These are phyloP conservation scores for Cladophialophora exuberans DNA, from an alignment of 2,329 filamentous ascomycete species.

Conservation along the genomic window DNA sequence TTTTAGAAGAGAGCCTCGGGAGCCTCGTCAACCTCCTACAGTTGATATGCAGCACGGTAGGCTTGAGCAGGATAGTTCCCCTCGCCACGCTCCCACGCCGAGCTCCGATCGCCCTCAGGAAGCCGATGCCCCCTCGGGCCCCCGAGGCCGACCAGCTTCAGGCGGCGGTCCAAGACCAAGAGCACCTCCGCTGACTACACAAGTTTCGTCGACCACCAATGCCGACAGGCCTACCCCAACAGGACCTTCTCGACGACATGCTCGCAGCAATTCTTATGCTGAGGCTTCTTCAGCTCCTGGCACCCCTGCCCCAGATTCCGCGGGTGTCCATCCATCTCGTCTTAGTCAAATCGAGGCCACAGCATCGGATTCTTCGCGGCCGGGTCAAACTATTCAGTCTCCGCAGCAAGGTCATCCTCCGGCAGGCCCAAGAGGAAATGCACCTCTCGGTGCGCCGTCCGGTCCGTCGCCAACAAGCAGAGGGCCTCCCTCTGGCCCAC, in stretches of 20 bases:
- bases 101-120: slow-evolving; percentile 46
- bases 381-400: slow-evolving; percentile 29
- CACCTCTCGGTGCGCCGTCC: slow-evolving; percentile 40
- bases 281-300: slow-evolving; percentile 36
- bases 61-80: slow-evolving; percentile 44
- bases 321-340: slow-evolving; percentile 59
- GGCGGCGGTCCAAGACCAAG: slow-evolving; percentile 28
- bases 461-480: slow-evolving; percentile 42
- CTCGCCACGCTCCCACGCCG: slow-evolving; percentile 40
- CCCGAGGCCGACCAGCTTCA: slow-evolving; percentile 43
- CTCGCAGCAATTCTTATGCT: slow-evolving; percentile 41
- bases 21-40: slow-evolving; percentile 27
- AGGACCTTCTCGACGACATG: slow-evolving; percentile 46
- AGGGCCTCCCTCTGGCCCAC: slow-evolving; percentile 42
- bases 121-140: slow-evolving; percentile 58
- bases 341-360: slow-evolving; percentile 45
- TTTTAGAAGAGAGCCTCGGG: slow-evolving; percentile 22
- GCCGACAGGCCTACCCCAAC: slow-evolving; percentile 48
- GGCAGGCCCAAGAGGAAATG: slow-evolving; percentile 44
- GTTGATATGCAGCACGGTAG: slow-evolving; percentile 52
- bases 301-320: slow-evolving; percentile 41
- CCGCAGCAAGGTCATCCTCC: slow-evolving; percentile 38
- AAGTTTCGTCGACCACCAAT: slow-evolving; percentile 26
- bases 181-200: slow-evolving; percentile 25
- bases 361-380: slow-evolving; percentile 22